A percentile compares a stretch with the other conserved stretches of the same genome.
Evolutionary conservation across 208 protist genomes (phyloP).

Genomic region (Crithidia bombi): DNA sequence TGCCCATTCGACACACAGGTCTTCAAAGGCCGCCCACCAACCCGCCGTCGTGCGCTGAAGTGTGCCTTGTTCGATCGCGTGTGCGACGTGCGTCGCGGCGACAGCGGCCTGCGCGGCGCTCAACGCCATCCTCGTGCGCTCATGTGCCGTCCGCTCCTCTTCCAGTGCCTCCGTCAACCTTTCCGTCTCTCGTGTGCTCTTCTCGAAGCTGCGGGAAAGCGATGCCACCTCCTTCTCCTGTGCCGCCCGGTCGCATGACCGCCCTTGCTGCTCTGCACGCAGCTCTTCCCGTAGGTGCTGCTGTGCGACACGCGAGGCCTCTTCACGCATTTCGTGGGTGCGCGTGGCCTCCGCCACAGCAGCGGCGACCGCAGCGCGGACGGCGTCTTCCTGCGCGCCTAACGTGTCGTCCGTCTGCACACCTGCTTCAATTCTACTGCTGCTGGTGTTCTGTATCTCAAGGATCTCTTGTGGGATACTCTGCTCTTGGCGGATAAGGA

Average conservation of each 20-base stretch:
- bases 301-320: background rate
- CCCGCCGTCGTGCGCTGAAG: background rate
- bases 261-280: background rate
- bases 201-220: background rate
- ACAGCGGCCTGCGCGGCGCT: background rate
- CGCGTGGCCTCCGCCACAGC: background rate
- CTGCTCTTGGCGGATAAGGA: background rate
- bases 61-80: background rate
- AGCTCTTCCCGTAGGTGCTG: slow-evolving; percentile 4
- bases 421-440: background rate
- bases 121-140: background rate
- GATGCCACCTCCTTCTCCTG: background rate
- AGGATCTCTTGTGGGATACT: background rate
- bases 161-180: background rate
- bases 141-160: slow-evolving; percentile 1
- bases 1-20: background rate
- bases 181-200: background rate
- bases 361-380: too few relatives aligned
- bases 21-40: slow-evolving; percentile 3
- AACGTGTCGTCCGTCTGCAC: background rate
- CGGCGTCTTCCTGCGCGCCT: background rate
- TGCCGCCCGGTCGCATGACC: background rate
- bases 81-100: background rate
- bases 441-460: background rate
- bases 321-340: background rate